These are phyloP conservation scores for Entomortierella lignicola DNA, from an alignment of 192 early-diverging fungal species.

Conservation along the genomic window DNA sequence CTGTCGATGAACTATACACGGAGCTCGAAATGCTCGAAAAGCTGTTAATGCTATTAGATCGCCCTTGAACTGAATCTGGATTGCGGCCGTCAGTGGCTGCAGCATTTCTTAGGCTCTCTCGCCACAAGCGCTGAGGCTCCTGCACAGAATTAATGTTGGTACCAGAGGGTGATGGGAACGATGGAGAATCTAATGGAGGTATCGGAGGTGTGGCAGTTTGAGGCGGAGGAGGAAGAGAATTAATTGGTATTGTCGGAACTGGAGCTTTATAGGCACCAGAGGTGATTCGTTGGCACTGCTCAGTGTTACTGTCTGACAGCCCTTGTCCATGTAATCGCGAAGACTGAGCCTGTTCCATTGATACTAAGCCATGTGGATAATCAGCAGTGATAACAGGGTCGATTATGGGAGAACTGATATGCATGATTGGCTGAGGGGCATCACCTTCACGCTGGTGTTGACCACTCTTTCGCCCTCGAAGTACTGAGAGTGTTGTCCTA, in stretches of 20 bases:
- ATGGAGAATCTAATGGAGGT: background rate
- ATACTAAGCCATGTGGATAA: background rate
- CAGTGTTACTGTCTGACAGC: background rate
- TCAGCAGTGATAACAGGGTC: constrained; percentile 6
- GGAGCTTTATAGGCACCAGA: constrained; percentile 37
- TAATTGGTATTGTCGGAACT: constrained; percentile 19
- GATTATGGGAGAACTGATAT: constrained; percentile 34
- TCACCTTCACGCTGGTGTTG: constrained; percentile 15
- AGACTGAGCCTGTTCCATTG: constrained; percentile 2
- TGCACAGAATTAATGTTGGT: constrained; percentile 2
- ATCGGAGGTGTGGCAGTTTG: constrained; percentile 2
- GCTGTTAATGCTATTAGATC: constrained; percentile 26
- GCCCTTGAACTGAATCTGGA: background rate
- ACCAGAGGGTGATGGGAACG: constrained; percentile 10
- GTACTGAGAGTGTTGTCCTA: constrained; percentile 19
- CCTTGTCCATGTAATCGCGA: background rate
- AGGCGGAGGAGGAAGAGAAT: constrained; percentile 13
- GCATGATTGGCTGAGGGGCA: background rate
- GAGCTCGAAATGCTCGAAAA: constrained; percentile 18
- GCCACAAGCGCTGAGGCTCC: constrained; percentile 27
- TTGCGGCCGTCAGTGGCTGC: constrained; percentile 28
- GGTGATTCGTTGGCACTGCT: constrained; percentile 10
- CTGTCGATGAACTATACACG: constrained; percentile 9
- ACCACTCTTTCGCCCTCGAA: constrained; percentile 34
- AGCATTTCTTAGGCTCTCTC: constrained; percentile 41